phyloP scores from a whole-genome alignment of 768 basidiomycete genomes.

The Tricholomella constricta region DNA sequence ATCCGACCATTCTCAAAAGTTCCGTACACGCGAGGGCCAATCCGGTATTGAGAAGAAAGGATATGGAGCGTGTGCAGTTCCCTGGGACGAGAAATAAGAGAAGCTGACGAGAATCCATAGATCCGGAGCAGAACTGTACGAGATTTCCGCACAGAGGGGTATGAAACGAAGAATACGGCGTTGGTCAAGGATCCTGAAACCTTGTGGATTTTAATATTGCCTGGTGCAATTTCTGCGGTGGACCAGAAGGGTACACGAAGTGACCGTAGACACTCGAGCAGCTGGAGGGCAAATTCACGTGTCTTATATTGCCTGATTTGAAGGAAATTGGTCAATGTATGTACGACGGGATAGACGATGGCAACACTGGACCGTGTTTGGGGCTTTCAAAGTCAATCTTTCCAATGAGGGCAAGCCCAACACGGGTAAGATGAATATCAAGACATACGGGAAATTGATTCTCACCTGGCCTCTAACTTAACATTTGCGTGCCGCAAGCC shows the following conservation, averaged over 20 bases:
- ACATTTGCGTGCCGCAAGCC: slow-evolving; percentile 60
- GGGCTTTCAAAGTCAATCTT: slow-evolving; percentile 34
- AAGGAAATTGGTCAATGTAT: slow-evolving; percentile 21
- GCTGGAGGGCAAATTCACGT: slow-evolving; percentile 49
- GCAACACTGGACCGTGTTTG: slow-evolving; percentile 39
- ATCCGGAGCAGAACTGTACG: slow-evolving; percentile 85
- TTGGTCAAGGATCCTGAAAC: slow-evolving; percentile 95
- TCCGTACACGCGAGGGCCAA: slow-evolving; percentile 91
- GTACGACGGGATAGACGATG: slow-evolving; percentile 19
- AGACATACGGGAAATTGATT: slow-evolving; percentile 24
- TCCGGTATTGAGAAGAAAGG: slow-evolving; percentile 83
- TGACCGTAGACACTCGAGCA: slow-evolving; percentile 56
- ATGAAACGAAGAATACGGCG: slow-evolving; percentile 95
- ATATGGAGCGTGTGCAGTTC: slow-evolving; percentile 89
- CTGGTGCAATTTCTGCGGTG: slow-evolving; percentile 43
- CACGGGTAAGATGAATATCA: slow-evolving; percentile 25
- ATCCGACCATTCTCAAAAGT: slow-evolving; percentile 95
- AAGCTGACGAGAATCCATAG: slow-evolving; percentile 85
- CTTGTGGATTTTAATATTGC: slow-evolving; percentile 65
- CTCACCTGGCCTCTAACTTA: slow-evolving; percentile 73
- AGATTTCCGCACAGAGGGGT: slow-evolving; percentile 45
- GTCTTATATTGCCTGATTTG: slow-evolving; percentile 65
- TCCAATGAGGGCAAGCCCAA: slow-evolving; percentile 33
- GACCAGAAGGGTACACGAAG: slow-evolving; percentile 66
- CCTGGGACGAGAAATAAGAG: slow-evolving; percentile 83